phyloP scores from a whole-genome alignment of 192 early-diverging fungal species.

The Coemansia brasiliensis region DNA sequence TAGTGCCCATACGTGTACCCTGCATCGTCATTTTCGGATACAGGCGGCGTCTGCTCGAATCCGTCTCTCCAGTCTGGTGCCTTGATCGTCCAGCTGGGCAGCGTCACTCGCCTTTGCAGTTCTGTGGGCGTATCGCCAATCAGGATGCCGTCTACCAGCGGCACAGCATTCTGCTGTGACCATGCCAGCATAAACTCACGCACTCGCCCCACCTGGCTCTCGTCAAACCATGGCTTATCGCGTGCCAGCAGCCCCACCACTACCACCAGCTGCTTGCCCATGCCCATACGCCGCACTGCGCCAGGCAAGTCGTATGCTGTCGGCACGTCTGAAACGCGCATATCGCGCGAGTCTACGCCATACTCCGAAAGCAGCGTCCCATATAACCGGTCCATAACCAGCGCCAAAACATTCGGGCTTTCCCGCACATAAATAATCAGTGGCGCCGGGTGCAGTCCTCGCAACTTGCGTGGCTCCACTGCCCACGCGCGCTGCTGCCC shows the following conservation, averaged over 20 bases:
- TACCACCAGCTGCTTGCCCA: conserved; percentile 37
- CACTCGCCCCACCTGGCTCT: conserved; percentile 25
- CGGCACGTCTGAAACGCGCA: conserved; percentile 44
- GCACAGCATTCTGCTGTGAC: conserved; percentile 33
- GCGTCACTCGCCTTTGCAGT: conserved; percentile 10
- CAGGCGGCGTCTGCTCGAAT: not conserved
- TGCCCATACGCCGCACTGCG: conserved; percentile 44
- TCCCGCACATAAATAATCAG: conserved; percentile 45
- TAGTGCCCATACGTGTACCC: conserved; percentile 38
- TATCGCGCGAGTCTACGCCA: conserved; percentile 38
- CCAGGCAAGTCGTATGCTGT: conserved; percentile 39
- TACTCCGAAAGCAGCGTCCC: conserved; percentile 24
- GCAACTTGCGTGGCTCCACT: conserved; percentile 41
- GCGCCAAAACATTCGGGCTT: conserved; percentile 19
- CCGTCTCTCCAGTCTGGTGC: conserved; percentile 7
- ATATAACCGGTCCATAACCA: conserved; percentile 44
- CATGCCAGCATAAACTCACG: conserved; percentile 37
- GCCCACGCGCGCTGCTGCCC: conserved; percentile 30
- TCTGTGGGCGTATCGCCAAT: conserved; percentile 10
- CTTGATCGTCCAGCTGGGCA: conserved; percentile 27
- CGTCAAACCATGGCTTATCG: conserved; percentile 42
- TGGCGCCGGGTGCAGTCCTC: conserved; percentile 48
- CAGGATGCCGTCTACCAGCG: conserved; percentile 41
- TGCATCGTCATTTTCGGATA: not conserved
- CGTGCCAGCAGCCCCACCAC: conserved; percentile 34